phyloP scores from a whole-genome alignment of 139 green algal genomes.

The Chlorella ohadii region DNA sequence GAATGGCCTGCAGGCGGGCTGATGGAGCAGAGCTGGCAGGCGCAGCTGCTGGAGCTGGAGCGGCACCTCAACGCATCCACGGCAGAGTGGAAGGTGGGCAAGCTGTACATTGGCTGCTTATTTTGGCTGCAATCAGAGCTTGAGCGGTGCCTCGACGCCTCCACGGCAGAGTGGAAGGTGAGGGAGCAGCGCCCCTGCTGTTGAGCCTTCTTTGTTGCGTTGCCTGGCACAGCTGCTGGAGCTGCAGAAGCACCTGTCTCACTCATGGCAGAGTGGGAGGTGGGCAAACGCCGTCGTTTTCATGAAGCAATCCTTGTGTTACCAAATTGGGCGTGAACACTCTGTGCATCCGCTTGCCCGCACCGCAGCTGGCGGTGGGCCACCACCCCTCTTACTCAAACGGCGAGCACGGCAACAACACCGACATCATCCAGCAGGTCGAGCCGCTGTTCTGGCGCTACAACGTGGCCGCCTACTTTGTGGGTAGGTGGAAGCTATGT shows the following conservation, averaged over 20 bases:
- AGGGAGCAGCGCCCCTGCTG: too few relatives aligned
- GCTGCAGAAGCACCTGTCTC: too few relatives aligned
- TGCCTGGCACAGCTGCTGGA: too few relatives aligned
- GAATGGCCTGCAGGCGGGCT: slow-evolving; percentile 76
- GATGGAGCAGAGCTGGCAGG: slow-evolving; percentile 52
- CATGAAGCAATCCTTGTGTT: too few relatives aligned
- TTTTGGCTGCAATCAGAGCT: neutral
- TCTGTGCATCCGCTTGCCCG: too few relatives aligned
- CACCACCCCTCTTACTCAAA: slow-evolving; percentile 57
- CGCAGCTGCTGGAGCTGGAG: slow-evolving; percentile 54
- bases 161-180: too few relatives aligned
- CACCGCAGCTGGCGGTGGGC: slow-evolving; percentile 65
- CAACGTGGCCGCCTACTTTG: slow-evolving; percentile 32
- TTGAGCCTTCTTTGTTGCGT: too few relatives aligned
- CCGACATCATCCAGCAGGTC: slow-evolving; percentile 55
- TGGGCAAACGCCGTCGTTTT: too few relatives aligned
- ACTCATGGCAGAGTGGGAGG: too few relatives aligned
- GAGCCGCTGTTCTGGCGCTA: slow-evolving; percentile 55
- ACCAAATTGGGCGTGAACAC: too few relatives aligned
- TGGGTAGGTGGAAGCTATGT: neutral
- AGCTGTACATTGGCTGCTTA: neutral
- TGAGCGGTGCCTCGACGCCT: neutral
- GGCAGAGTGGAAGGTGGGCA: slow-evolving; percentile 67
- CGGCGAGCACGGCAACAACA: slow-evolving; percentile 43
- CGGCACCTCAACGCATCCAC: slow-evolving; percentile 36